Evolutionary conservation across 768 basidiomycete species (phyloP).

Genomic region (Omphalotus guepiniiformis): DNA sequence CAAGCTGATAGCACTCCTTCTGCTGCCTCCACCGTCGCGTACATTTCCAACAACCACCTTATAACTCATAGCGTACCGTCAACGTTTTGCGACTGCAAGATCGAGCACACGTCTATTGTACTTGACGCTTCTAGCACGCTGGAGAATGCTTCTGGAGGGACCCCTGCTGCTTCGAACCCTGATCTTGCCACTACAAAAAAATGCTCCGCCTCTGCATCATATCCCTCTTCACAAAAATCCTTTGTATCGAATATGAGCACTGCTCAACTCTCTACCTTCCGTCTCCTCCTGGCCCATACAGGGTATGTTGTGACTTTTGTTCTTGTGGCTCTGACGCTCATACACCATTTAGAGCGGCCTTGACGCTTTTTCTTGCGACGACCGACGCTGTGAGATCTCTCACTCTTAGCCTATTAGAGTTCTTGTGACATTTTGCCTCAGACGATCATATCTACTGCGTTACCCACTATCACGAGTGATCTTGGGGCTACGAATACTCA

Average conservation of each 20-base stretch:
- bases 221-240: no score
- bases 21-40: no score
- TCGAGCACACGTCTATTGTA: no score
- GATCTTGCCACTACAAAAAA: background rate
- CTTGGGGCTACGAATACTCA: slow-evolving; percentile 63
- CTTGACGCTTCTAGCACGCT: background rate
- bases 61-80: no score
- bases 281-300: slow-evolving; percentile 61
- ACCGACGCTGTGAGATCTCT: slow-evolving; percentile 66
- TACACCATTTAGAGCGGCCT: slow-evolving; percentile 53
- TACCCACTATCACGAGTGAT: slow-evolving; percentile 76
- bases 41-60: no score
- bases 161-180: background rate
- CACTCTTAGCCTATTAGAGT: slow-evolving; percentile 1
- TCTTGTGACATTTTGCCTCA: slow-evolving; percentile 14
- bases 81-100: no score
- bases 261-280: slow-evolving; percentile 43
- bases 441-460: slow-evolving; percentile 76
- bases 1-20: no score
- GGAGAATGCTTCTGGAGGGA: background rate
- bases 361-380: slow-evolving; percentile 81
- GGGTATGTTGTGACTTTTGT: slow-evolving; percentile 43
- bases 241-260: no score
- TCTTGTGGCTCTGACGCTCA: slow-evolving; percentile 1
- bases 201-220: no score